Base-by-base conservation (phyloP, 495 filamentous ascomycete genomes). In the Aspergillus asperescens region DNA sequence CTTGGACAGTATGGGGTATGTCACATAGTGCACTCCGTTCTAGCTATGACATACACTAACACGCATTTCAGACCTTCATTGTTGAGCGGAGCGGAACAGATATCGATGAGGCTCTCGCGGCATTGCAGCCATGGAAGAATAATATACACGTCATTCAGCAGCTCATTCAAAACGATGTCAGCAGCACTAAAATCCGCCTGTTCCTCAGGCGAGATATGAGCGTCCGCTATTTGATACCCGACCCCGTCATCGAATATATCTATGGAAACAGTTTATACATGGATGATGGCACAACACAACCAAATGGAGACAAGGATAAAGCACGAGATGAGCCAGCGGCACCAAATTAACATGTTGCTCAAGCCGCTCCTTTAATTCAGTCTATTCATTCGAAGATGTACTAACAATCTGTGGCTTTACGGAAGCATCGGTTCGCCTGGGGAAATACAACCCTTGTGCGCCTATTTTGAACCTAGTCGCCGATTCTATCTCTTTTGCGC, bases 131-230 rank as follows among this genome's bases (percentile, higher is more conserved):
- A 28, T 86, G 78, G 79, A 78, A 81, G 44, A 77, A 82, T 42
- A 93, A 95, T 52, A 95, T 96, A 51, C 82, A 87, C 62, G 83
- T 93, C 41, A 90, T 95, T 56, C 84, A 86, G 58, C 90, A 95
- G 61, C 80, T 93, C 42, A 90, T 96, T 41, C 84, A 89, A 39
- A 95, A 95, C 61, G 87, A 94, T 59, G 87, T 96, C 53, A 89
- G 84, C 62, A 89, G 85, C 39, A 95, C 90, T 25, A 93, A 92
- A 68, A 90, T 95, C 47, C 81, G 90, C 23, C 73, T 93, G 7
- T 93, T 95, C 68, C 66, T 92, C 42, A 79, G 84, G 54, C 81
- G 86, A 57, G 87, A 90, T 56, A 85, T 94, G 77, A 91, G 87
- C 58, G 82, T 88, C 20, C 78, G 77, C 51, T 86, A 82, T 52